Evolutionary conservation across 106 monocot genomes (phyloP), one percentile per base, ranked within the genome.

Genomic region (Dendrobium officinale): DNA sequence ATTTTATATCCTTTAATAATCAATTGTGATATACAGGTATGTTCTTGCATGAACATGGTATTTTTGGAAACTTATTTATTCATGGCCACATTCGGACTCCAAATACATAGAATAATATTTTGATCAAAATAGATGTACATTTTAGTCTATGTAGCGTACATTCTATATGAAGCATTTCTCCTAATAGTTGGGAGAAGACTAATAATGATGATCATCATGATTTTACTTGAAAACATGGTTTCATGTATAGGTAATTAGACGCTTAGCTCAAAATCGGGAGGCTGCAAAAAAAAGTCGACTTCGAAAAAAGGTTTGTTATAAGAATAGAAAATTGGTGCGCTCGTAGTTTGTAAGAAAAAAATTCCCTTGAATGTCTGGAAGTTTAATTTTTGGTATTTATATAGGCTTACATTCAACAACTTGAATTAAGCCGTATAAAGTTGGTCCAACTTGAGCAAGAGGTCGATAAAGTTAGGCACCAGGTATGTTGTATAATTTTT

Each of bases 281-380:
- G 91, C 91, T 78, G 91, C 91, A 40, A 81, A 86, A n/a, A 91
- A 88, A 86, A 91, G 91, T 79, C 91, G 91, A 49, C 49, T 91
- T 22, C 79, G 84, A 75, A 91, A 88, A 77, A 91, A 91, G 88
- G 91, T 91, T 77, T 33, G n/a, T 68, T 24, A 5, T 75, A 22
- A 26, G 42, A 75, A 44, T 48, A 4, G 48, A 70, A 72, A 49
- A 78, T 16, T 20, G 51, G 16, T 16, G n/a, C 31, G 18, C 43
- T 78, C 15, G n/a, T 77, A 55, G 7, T 26, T 54, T 4, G 70
- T 37, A 55, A 54, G 9, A 49, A 49, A 1, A n/a, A 10, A 24
- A 81, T 76, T 47, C 27, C 56, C 20, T 15, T 0, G 47, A 17
- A 74, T 47, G 26, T 15, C 41, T 42, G 42, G 73, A 81, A 29